Conservation (phyloP, 371 early-diverging fungal genomes). For the Umbelopsis sp. region DNA sequence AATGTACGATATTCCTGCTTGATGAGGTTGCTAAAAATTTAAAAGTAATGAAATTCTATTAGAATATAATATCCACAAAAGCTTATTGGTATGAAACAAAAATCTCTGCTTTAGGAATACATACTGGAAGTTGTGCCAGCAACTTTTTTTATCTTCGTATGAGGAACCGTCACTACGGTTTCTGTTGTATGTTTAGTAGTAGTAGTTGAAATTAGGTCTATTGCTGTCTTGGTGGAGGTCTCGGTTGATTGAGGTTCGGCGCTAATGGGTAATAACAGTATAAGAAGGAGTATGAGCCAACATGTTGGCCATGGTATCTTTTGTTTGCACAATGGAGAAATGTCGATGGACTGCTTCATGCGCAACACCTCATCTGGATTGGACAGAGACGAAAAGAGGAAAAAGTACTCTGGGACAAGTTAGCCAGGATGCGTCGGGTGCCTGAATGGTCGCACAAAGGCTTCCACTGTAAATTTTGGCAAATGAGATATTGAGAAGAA, state of each 20-base stretch:
- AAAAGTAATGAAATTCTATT: too few relatives aligned
- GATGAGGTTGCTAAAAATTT: not conserved
- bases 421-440: not conserved
- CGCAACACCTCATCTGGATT: conserved; percentile 3
- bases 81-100: not conserved
- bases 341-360: not conserved
- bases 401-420: not conserved
- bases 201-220: not conserved
- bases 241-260: not conserved
- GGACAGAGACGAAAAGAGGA: not conserved
- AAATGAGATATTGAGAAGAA: too few relatives aligned
- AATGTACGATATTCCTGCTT: not conserved
- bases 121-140: conserved; percentile 14
- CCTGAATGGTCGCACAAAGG: not conserved
- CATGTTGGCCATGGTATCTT: not conserved
- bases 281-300: not conserved
- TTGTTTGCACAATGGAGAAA: not conserved
- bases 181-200: not conserved
- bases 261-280: not conserved
- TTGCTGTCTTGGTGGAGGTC: not conserved
- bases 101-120: not conserved
- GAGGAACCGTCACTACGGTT: not conserved
- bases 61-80: too few relatives aligned
- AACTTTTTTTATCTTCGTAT: conserved; percentile 12
- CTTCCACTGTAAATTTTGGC: not conserved